phyloP scores from a whole-genome alignment of 108 stramenopile species.

The Craspedostauros australis region DNA sequence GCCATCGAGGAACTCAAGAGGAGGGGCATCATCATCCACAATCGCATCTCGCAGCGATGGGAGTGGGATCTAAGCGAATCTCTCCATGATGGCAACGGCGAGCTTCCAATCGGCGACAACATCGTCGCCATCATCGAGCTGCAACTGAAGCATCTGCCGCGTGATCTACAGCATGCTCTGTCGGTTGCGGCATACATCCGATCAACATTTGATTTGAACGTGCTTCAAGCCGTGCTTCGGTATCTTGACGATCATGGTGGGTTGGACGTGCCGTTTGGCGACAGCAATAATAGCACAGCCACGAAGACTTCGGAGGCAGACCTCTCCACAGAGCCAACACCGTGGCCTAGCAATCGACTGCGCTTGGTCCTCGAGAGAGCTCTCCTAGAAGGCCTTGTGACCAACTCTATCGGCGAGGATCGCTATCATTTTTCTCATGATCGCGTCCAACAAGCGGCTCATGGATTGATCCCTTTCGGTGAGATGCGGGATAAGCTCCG shows the following conservation, averaged over 20 bases:
- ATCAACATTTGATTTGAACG: constrained; percentile 28
- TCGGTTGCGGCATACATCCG: constrained; percentile 43
- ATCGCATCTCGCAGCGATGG: constrained; percentile 36
- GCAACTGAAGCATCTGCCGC: constrained; percentile 30
- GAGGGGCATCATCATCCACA: constrained; percentile 40
- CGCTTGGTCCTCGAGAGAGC: constrained; percentile 23
- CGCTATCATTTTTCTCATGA: constrained; percentile 45
- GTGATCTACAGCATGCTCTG: constrained; percentile 30
- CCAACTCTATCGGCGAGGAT: constrained; percentile 7
- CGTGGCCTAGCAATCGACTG: too few species aligned
- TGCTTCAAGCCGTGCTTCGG: constrained; percentile 12
- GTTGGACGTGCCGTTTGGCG: too few species aligned
- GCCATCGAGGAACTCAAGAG: constrained; percentile 42
- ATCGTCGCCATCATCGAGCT: constrained; percentile 28
- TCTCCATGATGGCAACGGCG: constrained; percentile 4
- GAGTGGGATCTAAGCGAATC: constrained; percentile 33
- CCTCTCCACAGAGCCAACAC: too few species aligned
- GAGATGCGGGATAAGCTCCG: constrained; percentile 24
- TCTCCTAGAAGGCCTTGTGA: constrained; percentile 17
- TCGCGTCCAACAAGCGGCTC: constrained; percentile 44
- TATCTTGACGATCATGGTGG: too few species aligned
- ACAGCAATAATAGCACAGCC: too few species aligned
- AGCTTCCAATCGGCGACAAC: constrained; percentile 14
- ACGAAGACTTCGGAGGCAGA: too few species aligned
- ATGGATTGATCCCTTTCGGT: constrained; percentile 25